Conservation (phyloP, 2,329 filamentous ascomycete species). For the Magnaporthiopsis incrustans region DNA sequence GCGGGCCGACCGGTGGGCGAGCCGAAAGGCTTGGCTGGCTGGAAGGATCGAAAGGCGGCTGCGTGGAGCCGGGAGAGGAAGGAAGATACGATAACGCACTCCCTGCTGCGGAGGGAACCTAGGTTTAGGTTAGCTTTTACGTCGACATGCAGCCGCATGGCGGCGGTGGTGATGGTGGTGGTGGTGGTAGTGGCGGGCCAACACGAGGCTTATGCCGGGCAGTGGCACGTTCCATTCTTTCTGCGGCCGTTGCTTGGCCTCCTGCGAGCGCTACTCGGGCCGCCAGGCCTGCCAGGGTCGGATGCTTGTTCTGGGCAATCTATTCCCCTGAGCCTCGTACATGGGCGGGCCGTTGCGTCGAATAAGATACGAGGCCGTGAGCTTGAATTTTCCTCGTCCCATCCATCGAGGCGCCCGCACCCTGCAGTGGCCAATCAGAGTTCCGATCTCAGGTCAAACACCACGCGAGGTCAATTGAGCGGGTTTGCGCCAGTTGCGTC, state of each 20-base stretch:
- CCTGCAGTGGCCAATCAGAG: no score
- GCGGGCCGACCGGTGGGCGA: no score
- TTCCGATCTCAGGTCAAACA: background rate
- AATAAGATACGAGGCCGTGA: background rate
- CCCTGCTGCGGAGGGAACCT: background rate
- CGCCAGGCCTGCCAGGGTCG: no score
- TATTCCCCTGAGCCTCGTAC: no score
- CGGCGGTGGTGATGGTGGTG: no score
- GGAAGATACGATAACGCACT: background rate
- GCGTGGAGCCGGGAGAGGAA: background rate
- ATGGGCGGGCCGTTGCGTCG: background rate
- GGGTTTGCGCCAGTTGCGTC: background rate
- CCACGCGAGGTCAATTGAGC: conserved; percentile 4
- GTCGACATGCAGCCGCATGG: background rate
- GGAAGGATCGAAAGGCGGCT: no score
- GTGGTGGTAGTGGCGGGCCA: background rate
- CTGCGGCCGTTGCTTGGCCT: no score
- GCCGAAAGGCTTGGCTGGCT: no score
- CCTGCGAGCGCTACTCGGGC: no score
- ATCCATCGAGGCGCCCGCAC: no score
- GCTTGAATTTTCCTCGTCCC: background rate
- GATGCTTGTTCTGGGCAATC: no score
- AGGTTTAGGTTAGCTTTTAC: background rate
- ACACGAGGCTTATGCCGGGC: background rate
- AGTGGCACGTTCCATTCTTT: background rate